Evolutionary conservation across 1,284 basidiomycete genomes (phyloP), one percentile per base, ranked within the genome.

Genomic region (Ceratobasidium sp.): DNA sequence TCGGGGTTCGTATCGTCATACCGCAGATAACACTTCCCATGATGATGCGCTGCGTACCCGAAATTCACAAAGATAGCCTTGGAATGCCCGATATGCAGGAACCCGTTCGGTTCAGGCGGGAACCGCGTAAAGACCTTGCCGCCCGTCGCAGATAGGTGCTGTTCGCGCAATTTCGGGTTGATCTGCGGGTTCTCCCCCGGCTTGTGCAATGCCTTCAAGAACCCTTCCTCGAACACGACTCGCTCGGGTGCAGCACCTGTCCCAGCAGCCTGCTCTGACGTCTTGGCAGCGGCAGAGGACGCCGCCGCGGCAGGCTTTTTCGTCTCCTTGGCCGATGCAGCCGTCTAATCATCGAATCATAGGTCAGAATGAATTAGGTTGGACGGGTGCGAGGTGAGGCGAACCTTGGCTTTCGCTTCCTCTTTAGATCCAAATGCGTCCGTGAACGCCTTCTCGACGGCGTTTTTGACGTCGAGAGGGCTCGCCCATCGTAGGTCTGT

Each of bases 1-100:
- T 98, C 95, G 0, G 98, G 98, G 82, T 99, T 99, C 46, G 98
- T 99, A 82, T 99, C 98, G 80, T 99, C 98, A 80, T 93, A 99
- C 73, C 96, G 90, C 57, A 99, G 86, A 80, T 98, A 98, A 77
- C 94, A 95, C 78, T 92, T 89, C 35, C 98, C 98, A 23, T 88
- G 88, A 80, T 98, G 87, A 81, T 94, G 90, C 26, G 95, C 94
- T 30, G 98, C 98, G 80, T 95, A 99, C 35, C 98, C 98, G 82
- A 99, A 99, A 83, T 98, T 94, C 77, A 99, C 90, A 79, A 98
- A 98, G 78, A 99, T 98, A 7, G 98, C 97, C 81, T 99, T 99
- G 69, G 96, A 98, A 80, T 99, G 98, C 3, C 96, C 96, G 74
- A 98, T 95, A 81, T 98, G 96, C 59, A 98, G 85, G 83, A 89